Evolutionary conservation across 345 rosid species (phyloP).

Genomic region (Combretum micranthum): DNA sequence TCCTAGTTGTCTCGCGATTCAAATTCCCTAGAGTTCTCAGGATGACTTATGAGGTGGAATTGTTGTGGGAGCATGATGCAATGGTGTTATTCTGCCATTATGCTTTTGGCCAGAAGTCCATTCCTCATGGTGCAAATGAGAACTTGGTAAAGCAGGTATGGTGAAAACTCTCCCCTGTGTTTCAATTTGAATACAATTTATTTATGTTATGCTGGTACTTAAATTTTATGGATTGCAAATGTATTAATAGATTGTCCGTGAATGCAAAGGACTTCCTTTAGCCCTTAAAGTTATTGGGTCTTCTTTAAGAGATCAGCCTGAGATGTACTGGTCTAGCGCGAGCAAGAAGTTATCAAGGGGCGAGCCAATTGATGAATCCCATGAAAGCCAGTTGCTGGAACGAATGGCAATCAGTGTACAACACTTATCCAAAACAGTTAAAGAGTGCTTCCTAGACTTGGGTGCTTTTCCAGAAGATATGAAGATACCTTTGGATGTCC

Average conservation of each 20-base stretch:
- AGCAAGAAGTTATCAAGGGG: conserved; percentile 52
- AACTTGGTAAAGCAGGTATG: conserved; percentile 63
- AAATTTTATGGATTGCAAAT: conserved; percentile 3
- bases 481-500: conserved; percentile 79
- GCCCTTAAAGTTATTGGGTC: conserved; percentile 96
- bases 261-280: conserved; percentile 90
- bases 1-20: conserved; percentile 71
- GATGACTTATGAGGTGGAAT: conserved; percentile 47
- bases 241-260: conserved; percentile 51
- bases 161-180: background rate
- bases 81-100: conserved; percentile 56
- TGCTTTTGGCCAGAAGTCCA: conserved; percentile 59
- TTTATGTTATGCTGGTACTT: background rate
- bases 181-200: background rate
- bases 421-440: conserved; percentile 38
- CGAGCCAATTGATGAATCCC: conserved; percentile 70
- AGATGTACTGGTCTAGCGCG: conserved; percentile 67
- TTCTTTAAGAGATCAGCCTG: conserved; percentile 52
- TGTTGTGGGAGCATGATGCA: conserved; percentile 59
- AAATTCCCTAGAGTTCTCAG: conserved; percentile 36
- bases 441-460: conserved; percentile 82
- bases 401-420: conserved; percentile 70
- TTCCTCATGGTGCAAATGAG: conserved; percentile 47
- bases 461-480: conserved; percentile 97
- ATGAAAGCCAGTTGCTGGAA: conserved; percentile 55